Evolutionary conservation across 2,329 filamentous ascomycete genomes (phyloP).

Genomic region (Fusarium sp.): DNA sequence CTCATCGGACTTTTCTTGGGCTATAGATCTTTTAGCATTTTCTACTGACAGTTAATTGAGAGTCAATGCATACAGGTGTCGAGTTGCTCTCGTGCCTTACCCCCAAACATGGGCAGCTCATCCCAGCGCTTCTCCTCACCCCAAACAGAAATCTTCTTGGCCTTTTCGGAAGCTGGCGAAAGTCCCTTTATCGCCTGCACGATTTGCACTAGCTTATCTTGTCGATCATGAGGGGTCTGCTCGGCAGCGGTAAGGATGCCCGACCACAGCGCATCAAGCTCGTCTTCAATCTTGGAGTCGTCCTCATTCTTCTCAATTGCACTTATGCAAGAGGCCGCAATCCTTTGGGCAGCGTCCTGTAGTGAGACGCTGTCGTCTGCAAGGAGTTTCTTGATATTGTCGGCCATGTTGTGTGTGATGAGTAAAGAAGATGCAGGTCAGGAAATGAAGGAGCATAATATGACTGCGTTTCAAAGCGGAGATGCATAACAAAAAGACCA

Average conservation of each 20-base stretch:
- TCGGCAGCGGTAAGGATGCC: conserved; percentile 32
- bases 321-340: conserved; percentile 14
- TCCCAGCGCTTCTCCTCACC: conserved; percentile 31
- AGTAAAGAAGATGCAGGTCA: not conserved
- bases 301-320: conserved; percentile 25
- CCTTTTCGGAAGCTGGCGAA: conserved; percentile 8
- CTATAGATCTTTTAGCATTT: not conserved
- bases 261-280: conserved; percentile 29
- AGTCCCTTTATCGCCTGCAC: conserved; percentile 34
- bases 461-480: conserved; percentile 7
- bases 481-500: conserved; percentile 1
- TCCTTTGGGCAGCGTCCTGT: conserved; percentile 23
- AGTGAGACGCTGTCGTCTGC: conserved; percentile 14
- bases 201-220: conserved; percentile 38
- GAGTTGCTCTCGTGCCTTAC: conserved; percentile 25
- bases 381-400: conserved; percentile 4
- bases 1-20: conserved; percentile 19
- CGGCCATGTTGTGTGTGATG: conserved; percentile 24
- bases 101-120: conserved; percentile 35
- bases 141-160: conserved; percentile 33
- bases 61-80: conserved; percentile 18
- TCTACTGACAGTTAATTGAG: too few relatives aligned
- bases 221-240: conserved; percentile 36
- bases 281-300: conserved; percentile 13
- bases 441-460: not conserved